Percentiles rank a stretch among this genome's conserved stretches.
Evolutionary conservation across 2,329 filamentous ascomycete species (phyloP).

Genomic region (Talaromyces sp.): DNA sequence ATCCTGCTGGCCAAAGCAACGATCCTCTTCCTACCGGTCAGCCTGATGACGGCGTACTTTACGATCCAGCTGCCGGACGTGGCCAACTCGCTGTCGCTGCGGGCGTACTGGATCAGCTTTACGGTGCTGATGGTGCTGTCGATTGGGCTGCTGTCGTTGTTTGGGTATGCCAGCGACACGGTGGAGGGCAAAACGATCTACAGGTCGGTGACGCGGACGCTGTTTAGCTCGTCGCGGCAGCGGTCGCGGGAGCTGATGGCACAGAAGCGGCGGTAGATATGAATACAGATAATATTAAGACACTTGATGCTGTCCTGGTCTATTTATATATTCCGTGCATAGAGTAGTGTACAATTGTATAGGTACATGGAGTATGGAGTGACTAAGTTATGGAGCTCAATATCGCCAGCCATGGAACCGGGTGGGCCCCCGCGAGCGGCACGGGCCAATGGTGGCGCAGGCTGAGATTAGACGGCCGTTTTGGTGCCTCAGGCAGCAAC

Average conservation of each 20-base stretch:
- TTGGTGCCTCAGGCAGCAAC: not conserved
- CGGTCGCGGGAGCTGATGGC: constrained; percentile 16
- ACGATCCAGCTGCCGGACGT: constrained; percentile 59
- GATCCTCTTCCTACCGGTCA: constrained; percentile 70
- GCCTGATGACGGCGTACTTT: constrained; percentile 70
- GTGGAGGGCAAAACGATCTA: constrained; percentile 52
- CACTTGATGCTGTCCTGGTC: no score
- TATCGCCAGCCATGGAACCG: not conserved
- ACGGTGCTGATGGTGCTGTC: constrained; percentile 57
- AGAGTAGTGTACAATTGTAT: no score
- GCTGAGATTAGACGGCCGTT: not conserved
- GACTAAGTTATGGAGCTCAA: not conserved
- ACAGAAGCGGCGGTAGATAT: constrained; percentile 6
- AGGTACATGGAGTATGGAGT: no score
- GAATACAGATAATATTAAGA: not conserved
- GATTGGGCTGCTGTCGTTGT: constrained; percentile 52
- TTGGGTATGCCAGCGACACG: constrained; percentile 53
- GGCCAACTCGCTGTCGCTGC: constrained; percentile 52
- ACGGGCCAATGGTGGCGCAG: not conserved
- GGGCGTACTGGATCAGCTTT: constrained; percentile 65
- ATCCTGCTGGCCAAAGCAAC: constrained; percentile 69
- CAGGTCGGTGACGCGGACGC: constrained; percentile 34
- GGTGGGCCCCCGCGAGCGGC: not conserved
- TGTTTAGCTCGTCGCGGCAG: constrained; percentile 28
- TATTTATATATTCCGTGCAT: no score